A percentile compares a stretch with the other conserved stretches of the same genome.
Evolutionary conservation across 208 protist genomes (phyloP).

Genomic region (Herpetomonas tarakana): DNA sequence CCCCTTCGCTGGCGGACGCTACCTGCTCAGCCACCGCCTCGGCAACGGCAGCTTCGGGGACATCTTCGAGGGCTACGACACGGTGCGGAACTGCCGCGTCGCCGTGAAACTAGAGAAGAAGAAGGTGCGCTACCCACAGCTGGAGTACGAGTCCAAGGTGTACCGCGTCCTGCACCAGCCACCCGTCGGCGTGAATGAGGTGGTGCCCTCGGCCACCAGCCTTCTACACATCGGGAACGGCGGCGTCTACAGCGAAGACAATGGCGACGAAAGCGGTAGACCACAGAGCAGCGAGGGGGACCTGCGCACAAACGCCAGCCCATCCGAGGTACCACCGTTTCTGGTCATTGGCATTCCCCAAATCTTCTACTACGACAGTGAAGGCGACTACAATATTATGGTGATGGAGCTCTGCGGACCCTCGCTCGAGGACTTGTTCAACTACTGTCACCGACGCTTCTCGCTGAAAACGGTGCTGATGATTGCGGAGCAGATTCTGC

Average conservation of each 20-base stretch:
- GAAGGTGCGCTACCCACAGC: slow-evolving; percentile 90
- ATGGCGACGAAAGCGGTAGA: not conserved
- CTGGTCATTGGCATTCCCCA: slow-evolving; percentile 92
- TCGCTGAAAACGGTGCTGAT: slow-evolving; percentile 99
- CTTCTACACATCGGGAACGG: not conserved
- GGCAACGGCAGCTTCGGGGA: slow-evolving; percentile 98
- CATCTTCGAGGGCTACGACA: slow-evolving; percentile 94
- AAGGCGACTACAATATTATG: slow-evolving; percentile 97
- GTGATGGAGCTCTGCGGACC: slow-evolving; percentile 92
- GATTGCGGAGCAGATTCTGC: slow-evolving; percentile 98
- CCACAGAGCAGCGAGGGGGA: not conserved
- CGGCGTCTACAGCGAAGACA: slow-evolving; percentile 5
- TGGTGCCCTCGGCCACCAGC: slow-evolving; percentile 13
- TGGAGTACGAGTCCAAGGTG: slow-evolving; percentile 96
- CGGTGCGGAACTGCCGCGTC: slow-evolving; percentile 32
- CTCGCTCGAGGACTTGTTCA: slow-evolving; percentile 88
- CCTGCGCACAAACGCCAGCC: not conserved
- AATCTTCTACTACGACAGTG: slow-evolving; percentile 94
- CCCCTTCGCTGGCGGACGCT: slow-evolving; percentile 54
- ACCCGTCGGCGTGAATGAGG: slow-evolving; percentile 30
- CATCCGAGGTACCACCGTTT: slow-evolving; percentile 8
- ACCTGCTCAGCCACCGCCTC: slow-evolving; percentile 70
- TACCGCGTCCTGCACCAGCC: slow-evolving; percentile 78
- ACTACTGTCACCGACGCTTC: slow-evolving; percentile 93
- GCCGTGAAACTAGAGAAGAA: slow-evolving; percentile 92